Evolutionary conservation across 2,329 filamentous ascomycete genomes (phyloP), one percentile per base, ranked within the genome.

Genomic region (Pseudogymnoascus destructans): DNA sequence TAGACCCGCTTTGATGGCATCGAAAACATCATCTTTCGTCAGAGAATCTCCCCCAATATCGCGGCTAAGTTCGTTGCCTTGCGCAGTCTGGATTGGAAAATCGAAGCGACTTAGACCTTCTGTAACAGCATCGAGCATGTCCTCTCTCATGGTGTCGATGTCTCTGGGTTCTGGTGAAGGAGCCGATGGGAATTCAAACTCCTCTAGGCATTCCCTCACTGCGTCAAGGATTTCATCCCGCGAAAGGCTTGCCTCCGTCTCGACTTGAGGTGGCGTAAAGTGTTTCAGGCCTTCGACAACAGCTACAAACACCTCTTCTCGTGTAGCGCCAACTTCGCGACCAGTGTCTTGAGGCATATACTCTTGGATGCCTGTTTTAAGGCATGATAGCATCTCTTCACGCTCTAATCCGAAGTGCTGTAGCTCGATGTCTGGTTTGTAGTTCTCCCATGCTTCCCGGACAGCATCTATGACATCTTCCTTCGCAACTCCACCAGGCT

Each of bases 371-470:
- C 92, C 92, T 73, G 96, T 86, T 64, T 87, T 84, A 23, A 97
- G 77, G 63, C 90, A 95, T 36, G 86, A 83, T 11, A 97, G 76
- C 54, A 97, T 87, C 67, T 97, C 92, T 10, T 96, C 89, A 4
- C 89, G 81, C 69, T 95, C 92, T 0, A 97, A 76, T 1, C 91
- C 92, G 62, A 95, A 87, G 66, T 95, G 89, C 65, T 95, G 86
- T 3, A 95, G 79, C 65, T 95, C 86, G 56, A 95, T 89, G 65
- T 96, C 89, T 0, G 92, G 92, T 72, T 95, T 95, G 73, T 95
- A 95, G 58, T 84, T 88, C 68, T 96, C 92, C 82, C 90, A 95
- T 0, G 91, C 92, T 64, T 95, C 90, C 64, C 85, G 84, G 11
- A 97, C 87, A 2, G 91, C 90, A 25, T 87, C 80, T 1, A 97